Evolutionary conservation across 306 rosid species (phyloP), one percentile per base, ranked within the genome.

Genomic region (Cucumis cinereus): DNA sequence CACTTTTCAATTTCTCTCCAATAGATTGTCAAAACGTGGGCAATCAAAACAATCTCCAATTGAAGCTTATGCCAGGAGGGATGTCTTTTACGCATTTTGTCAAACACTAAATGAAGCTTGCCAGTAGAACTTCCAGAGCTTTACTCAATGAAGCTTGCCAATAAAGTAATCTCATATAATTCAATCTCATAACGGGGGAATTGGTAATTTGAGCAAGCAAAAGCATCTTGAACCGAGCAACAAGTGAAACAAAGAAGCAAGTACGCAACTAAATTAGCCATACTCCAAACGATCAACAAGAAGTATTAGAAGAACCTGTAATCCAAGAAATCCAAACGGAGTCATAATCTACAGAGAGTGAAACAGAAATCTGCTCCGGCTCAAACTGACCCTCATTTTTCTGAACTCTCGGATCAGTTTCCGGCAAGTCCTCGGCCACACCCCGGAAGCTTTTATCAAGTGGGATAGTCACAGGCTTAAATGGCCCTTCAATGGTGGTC

Each of bases 241-340:
- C 12, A 7, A 1, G 13, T 23, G 1, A 66, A 66, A 66, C 26
- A 40, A 63, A 9, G 26, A 40, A 68, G 30, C 30, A 43, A 2
- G 10, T 8, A 30, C 55, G 14, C 36, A 23, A 45, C 33, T 69
- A 33, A 4, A 2, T 22, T 23, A 43, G 19, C 57, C 74, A 69
- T 23, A 74, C 5, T 55, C 60, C 7, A 55, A 23, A 53, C 13
- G 15, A 33, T 1, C 22, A 74, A 55, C 43, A 26, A 13, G 36
- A 7, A 60, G 9, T 9, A 58, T 19, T 36, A 12, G 22, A 40
- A 57, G 33, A 81, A 91, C 97, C 97, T 75, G 97, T 90, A 7
- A 93, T 88, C 98, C 98, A 93, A 75, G 98, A 93, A 64, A 93
- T 79, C 92, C 92, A 93, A 53, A 88, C 87, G 71, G 96, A 90